Conservation (phyloP, 768 basidiomycete species). For the Leccinum uliginosum region DNA sequence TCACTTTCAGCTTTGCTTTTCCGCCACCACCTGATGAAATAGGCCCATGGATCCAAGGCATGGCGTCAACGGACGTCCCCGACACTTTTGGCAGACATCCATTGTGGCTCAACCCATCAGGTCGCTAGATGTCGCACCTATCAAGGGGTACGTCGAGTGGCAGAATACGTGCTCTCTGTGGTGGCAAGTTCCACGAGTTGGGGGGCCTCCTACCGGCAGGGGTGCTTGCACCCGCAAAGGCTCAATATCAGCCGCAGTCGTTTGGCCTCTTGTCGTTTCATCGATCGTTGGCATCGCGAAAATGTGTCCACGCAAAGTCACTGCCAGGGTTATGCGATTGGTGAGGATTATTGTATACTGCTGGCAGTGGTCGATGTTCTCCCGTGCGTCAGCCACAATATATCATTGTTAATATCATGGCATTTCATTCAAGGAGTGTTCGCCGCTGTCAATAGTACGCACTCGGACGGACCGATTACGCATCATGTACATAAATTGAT, state of each 20-base stretch:
- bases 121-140: background rate
- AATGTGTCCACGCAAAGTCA: background rate
- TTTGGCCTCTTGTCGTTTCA: background rate
- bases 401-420: too few relatives aligned
- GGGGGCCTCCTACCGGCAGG: background rate
- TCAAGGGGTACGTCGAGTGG: background rate
- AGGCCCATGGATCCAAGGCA: too few relatives aligned
- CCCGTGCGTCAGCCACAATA: background rate
- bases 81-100: background rate
- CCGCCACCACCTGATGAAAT: too few relatives aligned
- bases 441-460: background rate
- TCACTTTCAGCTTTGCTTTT: background rate
- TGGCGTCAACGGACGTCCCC: too few relatives aligned
- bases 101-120: background rate
- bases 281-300: background rate
- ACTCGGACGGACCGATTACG: background rate
- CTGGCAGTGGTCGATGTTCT: background rate
- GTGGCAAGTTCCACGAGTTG: background rate
- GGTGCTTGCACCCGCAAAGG: background rate
- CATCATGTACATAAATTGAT: background rate
- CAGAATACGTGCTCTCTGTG: background rate
- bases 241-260: background rate
- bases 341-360: background rate
- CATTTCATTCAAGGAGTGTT: background rate
- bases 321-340: background rate